Percentiles rank a stretch among this genome's conserved stretches.
Conservation (phyloP, 208 protist species). For the Crithidia bombi region DNA sequence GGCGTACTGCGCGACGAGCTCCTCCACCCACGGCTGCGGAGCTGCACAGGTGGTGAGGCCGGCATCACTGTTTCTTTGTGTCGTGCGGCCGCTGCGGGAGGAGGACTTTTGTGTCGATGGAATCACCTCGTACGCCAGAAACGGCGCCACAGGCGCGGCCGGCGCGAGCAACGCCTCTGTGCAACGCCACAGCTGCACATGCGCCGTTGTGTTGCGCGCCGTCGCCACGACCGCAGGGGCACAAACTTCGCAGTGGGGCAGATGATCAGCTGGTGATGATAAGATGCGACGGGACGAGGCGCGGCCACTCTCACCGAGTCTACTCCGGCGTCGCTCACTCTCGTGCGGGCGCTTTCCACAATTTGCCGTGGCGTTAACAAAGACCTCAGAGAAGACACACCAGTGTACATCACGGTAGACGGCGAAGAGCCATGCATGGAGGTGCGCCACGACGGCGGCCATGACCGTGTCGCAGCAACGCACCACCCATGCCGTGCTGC, state of each 20-base stretch:
- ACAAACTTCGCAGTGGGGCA: conserved; percentile 20
- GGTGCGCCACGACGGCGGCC: conserved; percentile 2
- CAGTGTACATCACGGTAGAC: conserved; percentile 12
- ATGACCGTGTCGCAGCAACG: neutral
- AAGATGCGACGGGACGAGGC: neutral
- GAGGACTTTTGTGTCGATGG: neutral
- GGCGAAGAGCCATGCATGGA: conserved; percentile 13
- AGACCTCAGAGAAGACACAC: conserved; percentile 23
- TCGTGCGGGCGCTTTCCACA: neutral
- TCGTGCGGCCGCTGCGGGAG: too few species aligned
- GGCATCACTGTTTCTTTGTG: neutral
- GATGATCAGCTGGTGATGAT: neutral
- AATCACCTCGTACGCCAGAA: conserved; percentile 12
- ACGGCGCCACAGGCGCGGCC: neutral
- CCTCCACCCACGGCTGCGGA: conserved; percentile 8
- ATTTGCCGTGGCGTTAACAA: neutral
- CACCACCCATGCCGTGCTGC: neutral
- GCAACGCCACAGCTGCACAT: conserved; percentile 26
- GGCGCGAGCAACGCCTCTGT: conserved; percentile 4
- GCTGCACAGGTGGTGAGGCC: neutral
- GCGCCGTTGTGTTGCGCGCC: neutral
- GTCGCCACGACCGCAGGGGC: neutral
- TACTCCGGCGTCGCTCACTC: neutral
- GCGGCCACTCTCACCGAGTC: neutral
- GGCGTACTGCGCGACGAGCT: conserved; percentile 17